These are phyloP conservation scores for Kuraishia ogatae DNA, from an alignment of 805 yeast genomes.

Conservation along the genomic window DNA sequence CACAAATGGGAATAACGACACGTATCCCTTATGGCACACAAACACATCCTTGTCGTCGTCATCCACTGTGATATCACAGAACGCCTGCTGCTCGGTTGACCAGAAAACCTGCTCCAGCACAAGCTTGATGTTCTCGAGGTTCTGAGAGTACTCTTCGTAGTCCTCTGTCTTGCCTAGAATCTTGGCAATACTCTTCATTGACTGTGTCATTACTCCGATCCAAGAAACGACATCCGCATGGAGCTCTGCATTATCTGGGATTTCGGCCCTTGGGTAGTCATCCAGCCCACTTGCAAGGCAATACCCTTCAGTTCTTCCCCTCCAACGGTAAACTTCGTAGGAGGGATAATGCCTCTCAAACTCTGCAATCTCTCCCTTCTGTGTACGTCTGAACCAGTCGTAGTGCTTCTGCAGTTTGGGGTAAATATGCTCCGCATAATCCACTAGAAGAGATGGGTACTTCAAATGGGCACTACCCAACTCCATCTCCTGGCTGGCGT, in stretches of 20 bases:
- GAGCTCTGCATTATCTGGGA: slow-evolving; percentile 81
- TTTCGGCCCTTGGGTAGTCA: slow-evolving; percentile 83
- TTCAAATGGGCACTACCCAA: slow-evolving; percentile 45
- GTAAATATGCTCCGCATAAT: slow-evolving; percentile 57
- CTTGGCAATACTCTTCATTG: slow-evolving; percentile 68
- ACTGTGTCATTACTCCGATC: slow-evolving; percentile 88
- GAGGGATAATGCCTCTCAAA: slow-evolving; percentile 52
- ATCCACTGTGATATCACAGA: slow-evolving; percentile 79
- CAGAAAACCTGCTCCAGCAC: slow-evolving; percentile 77
- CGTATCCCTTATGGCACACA: slow-evolving; percentile 88
- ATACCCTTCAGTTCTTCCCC: slow-evolving; percentile 79
- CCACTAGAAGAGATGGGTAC: slow-evolving; percentile 49
- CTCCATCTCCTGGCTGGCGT: slow-evolving; percentile 7
- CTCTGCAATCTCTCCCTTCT: slow-evolving; percentile 63
- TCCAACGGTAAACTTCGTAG: slow-evolving; percentile 80
- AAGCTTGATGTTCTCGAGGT: slow-evolving; percentile 45
- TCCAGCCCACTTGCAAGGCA: slow-evolving; percentile 92
- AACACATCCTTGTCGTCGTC: slow-evolving; percentile 55
- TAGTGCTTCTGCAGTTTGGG: slow-evolving; percentile 73
- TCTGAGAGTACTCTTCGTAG: slow-evolving; percentile 37
- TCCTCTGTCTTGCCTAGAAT: slow-evolving; percentile 54
- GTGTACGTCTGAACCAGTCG: slow-evolving; percentile 79
- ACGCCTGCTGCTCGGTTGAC: slow-evolving; percentile 55
- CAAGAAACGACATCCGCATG: slow-evolving; percentile 86
- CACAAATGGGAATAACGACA: slow-evolving; percentile 78